phyloP scores from a whole-genome alignment of 352 stramenopile species.

The Globisporangium megalacanthum region DNA sequence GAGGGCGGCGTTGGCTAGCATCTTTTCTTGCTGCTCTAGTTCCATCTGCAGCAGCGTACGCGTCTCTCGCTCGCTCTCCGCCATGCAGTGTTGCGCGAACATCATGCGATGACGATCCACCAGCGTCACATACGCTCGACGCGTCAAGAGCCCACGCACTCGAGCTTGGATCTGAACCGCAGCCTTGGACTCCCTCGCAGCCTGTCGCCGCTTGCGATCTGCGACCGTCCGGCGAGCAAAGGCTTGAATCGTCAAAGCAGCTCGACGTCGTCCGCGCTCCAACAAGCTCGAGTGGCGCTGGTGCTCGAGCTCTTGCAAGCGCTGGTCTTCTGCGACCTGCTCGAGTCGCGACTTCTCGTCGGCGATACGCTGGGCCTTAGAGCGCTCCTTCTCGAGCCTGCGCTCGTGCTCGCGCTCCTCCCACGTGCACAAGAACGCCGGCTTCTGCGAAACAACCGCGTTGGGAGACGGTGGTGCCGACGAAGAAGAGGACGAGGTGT shows the following conservation, averaged over 20 bases:
- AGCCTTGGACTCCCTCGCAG: constrained; percentile 1
- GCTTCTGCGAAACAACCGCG: constrained; percentile 23
- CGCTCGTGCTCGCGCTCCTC: constrained; percentile 61
- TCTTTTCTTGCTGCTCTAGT: constrained; percentile 6
- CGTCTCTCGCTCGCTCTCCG: constrained; percentile 27
- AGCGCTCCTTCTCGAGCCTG: constrained; percentile 49
- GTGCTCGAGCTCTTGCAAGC: constrained; percentile 13
- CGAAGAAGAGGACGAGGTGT: background rate
- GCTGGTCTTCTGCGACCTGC: constrained; percentile 28
- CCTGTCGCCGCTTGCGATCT: background rate
- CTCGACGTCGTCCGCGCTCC: constrained; percentile 15
- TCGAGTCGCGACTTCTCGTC: constrained; percentile 53
- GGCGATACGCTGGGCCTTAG: constrained; percentile 53
- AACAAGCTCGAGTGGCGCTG: constrained; percentile 10
- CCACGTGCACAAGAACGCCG: constrained; percentile 62
- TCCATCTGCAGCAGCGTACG: constrained; percentile 11
- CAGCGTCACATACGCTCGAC: background rate
- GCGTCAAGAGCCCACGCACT: constrained; percentile 22
- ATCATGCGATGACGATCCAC: constrained; percentile 14
- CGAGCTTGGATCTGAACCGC: constrained; percentile 27
- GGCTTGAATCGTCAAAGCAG: constrained; percentile 23
- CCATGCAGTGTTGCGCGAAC: constrained; percentile 26
- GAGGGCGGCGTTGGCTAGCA: background rate
- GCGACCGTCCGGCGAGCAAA: constrained; percentile 13
- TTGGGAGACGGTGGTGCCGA: background rate